A percentile compares a stretch with the other conserved stretches of the same genome.
Evolutionary conservation across 352 stramenopile species (phyloP).

Genomic region (Globisporangium alternatum): DNA sequence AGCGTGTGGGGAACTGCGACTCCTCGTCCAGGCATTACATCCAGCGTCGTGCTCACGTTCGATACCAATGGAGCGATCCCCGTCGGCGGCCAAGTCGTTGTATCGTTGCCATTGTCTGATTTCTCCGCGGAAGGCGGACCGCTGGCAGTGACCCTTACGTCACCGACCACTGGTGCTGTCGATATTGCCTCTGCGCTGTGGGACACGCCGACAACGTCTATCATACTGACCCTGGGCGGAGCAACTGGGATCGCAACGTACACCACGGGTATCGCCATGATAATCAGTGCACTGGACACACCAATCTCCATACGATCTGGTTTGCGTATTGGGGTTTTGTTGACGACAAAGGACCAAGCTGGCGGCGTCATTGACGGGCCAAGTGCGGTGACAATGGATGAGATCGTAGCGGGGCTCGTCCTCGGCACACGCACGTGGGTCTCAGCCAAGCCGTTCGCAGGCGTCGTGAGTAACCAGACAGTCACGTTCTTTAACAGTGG

Average conservation of each 20-base stretch:
- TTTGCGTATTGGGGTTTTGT: constrained; percentile 17
- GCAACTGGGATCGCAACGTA: constrained; percentile 30
- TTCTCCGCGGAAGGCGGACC: constrained; percentile 28
- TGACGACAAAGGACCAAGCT: constrained; percentile 42
- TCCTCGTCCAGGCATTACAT: constrained; percentile 46
- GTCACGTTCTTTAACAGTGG: constrained; percentile 48
- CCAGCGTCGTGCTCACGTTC: constrained; percentile 39
- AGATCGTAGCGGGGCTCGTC: constrained; percentile 38
- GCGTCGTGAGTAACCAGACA: constrained; percentile 44
- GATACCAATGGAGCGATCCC: constrained; percentile 44
- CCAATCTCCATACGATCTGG: constrained; percentile 34
- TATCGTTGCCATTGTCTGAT: constrained; percentile 34
- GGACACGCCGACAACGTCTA: constrained; percentile 19
- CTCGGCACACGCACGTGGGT: constrained; percentile 49
- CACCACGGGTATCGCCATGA: constrained; percentile 25
- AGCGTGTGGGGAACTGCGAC: constrained; percentile 37
- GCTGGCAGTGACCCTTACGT: neutral
- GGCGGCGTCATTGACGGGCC: constrained; percentile 52
- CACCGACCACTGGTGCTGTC: neutral
- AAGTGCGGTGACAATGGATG: constrained; percentile 36
- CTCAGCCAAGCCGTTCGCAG: constrained; percentile 33
- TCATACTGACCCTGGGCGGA: constrained; percentile 22
- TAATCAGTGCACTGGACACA: constrained; percentile 38
- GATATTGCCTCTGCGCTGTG: constrained; percentile 19
- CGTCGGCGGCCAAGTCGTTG: constrained; percentile 30